A percentile compares a stretch with the other conserved stretches of the same genome.
These are phyloP conservation scores for Trametes polyzona DNA, from an alignment of 1,284 basidiomycete species.

Conservation along the genomic window DNA sequence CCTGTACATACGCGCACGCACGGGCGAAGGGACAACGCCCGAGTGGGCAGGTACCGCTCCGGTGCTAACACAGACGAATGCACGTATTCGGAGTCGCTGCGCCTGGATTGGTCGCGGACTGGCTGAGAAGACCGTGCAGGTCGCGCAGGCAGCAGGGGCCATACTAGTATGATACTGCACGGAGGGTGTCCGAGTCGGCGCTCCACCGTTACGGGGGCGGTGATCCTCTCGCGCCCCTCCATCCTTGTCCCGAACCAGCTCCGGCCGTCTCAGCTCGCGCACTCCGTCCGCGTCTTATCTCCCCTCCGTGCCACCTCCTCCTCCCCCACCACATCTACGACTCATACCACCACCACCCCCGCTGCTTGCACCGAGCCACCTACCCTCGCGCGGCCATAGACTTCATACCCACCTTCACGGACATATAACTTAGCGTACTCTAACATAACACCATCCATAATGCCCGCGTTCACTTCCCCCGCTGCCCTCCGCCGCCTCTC, in stretches of 20 bases:
- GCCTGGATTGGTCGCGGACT: neutral
- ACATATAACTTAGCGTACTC: neutral
- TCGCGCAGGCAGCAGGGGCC: no score
- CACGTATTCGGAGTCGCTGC: neutral
- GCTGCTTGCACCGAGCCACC: slow-evolving; percentile 6
- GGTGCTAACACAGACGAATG: slow-evolving; percentile 2
- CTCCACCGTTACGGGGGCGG: slow-evolving; percentile 23
- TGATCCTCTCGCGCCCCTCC: slow-evolving; percentile 14
- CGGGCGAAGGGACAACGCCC: neutral
- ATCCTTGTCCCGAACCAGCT: slow-evolving; percentile 4
- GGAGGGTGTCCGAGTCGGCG: slow-evolving; percentile 8
- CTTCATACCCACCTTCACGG: neutral
- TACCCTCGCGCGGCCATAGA: neutral
- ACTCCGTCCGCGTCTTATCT: slow-evolving; percentile 16
- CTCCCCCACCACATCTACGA: slow-evolving; percentile 16
- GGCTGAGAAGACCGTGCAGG: neutral
- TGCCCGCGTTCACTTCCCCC: slow-evolving; percentile 22
- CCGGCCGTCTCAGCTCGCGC: slow-evolving; percentile 4
- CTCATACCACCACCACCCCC: slow-evolving; percentile 8
- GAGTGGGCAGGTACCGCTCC: slow-evolving; percentile 9
- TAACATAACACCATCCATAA: slow-evolving; percentile 10
- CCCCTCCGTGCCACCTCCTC: slow-evolving; percentile 2
- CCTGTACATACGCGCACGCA: neutral
- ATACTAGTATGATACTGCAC: no score
- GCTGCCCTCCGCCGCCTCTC: slow-evolving; percentile 21